Evolutionary conservation across 805 yeast genomes (phyloP).

Genomic region (Schwanniomyces sp.): DNA sequence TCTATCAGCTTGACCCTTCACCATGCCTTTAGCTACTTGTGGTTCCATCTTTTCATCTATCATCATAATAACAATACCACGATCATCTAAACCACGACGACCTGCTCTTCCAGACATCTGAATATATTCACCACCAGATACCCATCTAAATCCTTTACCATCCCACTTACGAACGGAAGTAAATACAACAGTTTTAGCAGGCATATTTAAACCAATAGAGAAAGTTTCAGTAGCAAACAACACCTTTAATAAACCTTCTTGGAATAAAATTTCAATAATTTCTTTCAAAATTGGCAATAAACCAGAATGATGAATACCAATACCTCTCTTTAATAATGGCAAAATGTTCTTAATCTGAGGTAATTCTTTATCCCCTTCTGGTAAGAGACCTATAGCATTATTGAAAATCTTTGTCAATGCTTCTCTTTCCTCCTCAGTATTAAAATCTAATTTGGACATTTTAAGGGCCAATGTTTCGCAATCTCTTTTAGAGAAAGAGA

Average conservation of each 20-base stretch:
- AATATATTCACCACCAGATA: conserved; percentile 98
- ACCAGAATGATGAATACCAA: conserved; percentile 98
- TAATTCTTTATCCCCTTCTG: conserved; percentile 86
- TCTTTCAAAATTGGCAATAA: conserved; percentile 89
- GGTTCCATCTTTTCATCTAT: conserved; percentile 99
- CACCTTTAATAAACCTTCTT: conserved; percentile 93
- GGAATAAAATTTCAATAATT: conserved; percentile 93
- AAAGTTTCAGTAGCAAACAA: conserved; percentile 97
- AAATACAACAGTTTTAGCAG: conserved; percentile 97
- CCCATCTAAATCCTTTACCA: conserved; percentile 97
- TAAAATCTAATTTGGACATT: conserved; percentile 94
- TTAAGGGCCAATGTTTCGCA: conserved; percentile 93
- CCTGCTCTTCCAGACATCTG: conserved; percentile 99
- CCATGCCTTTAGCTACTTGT: conserved; percentile 98
- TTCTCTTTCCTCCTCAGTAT: conserved; percentile 90
- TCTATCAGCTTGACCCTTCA: conserved; percentile 97
- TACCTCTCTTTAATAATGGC: conserved; percentile 89
- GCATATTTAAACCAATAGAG: conserved; percentile 98
- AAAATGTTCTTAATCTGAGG: conserved; percentile 93
- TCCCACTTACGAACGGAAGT: conserved; percentile 98
- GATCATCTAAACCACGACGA: conserved; percentile 98
- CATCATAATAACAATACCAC: conserved; percentile 99
- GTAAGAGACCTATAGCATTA: conserved; percentile 84
- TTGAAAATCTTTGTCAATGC: conserved; percentile 86
- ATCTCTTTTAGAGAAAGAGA: conserved; percentile 96